Percentiles rank a stretch among this genome's conserved stretches.
phyloP scores from a whole-genome alignment of 1,284 basidiomycete genomes.

The Inonotus obliquus region DNA sequence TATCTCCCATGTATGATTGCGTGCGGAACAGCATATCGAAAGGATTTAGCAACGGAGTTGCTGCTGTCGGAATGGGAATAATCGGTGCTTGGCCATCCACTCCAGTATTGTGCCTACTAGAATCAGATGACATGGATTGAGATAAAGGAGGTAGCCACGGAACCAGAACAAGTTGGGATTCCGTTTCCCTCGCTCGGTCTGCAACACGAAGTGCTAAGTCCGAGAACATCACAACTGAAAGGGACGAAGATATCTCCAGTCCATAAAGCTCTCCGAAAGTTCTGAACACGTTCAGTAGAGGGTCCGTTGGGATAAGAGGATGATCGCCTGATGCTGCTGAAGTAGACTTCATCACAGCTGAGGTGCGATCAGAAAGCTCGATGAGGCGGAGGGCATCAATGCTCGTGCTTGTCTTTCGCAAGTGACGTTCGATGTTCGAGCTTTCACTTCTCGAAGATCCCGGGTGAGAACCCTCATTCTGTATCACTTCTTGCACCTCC shows the following conservation, averaged over 20 bases:
- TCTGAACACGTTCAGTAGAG: constrained; percentile 56
- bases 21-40: constrained; percentile 62
- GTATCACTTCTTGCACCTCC: not conserved
- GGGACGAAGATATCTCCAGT: constrained; percentile 45
- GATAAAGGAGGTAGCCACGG: constrained; percentile 52
- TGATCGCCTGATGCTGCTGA: constrained; percentile 41
- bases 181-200: constrained; percentile 41
- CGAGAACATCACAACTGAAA: constrained; percentile 55
- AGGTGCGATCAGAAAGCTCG: constrained; percentile 67
- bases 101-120: constrained; percentile 18
- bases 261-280: constrained; percentile 57
- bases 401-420: constrained; percentile 16
- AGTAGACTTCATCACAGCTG: constrained; percentile 58
- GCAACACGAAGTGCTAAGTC: constrained; percentile 50
- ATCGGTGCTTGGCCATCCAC: not conserved
- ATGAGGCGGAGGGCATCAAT: constrained; percentile 54
- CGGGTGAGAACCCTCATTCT: not conserved
- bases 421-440: not conserved
- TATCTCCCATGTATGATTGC: constrained; percentile 20
- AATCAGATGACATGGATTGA: constrained; percentile 21
- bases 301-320: constrained; percentile 51
- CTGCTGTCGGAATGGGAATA: constrained; percentile 17
- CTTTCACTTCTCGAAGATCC: not conserved
- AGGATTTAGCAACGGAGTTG: constrained; percentile 32
- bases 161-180: constrained; percentile 54